Evolutionary conservation across 371 early-diverging fungal species (phyloP), one percentile per base, ranked within the genome.

Genomic region (Mortierella sp.): DNA sequence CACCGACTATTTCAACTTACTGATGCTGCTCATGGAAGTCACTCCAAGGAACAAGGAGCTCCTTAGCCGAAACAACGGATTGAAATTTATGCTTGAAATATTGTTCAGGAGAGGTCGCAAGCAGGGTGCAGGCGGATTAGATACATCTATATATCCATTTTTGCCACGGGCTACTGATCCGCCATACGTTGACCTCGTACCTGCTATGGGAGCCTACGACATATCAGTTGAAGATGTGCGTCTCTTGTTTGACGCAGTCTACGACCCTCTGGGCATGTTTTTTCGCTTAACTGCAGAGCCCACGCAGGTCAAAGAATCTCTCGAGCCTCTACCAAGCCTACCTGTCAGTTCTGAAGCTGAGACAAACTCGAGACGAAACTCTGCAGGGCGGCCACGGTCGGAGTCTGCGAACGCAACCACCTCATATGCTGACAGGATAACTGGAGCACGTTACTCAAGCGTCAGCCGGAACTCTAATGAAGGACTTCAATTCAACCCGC

Each of bases 31-130:
- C n/a, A 81, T 85, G 84, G 83, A 83, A 52, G 81, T 85, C 57
- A 83, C 84, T n/a, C 85, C 85, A 16, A 65, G 77, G 36, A 85
- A 85, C 73, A 82, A 85, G 69, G 84, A 85, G 45, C 70, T 85
- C 4, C 58, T 85, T 8, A 74, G 83, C 28, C 71, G 59, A 11
- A 77, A 83, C 57, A 22, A 75, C 11, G 85, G 82, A 13, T 48
- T 85, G 41, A 70, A 74, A 21, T 85, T 67, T 64, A 82, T 85
- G 64, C 67, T 83, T 15, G 75, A 82, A 65, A 75, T 85, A 32
- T 50, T 85, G 24, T 85, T 85, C 57, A 58, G 76, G 16, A 72
- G 80, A 52, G 85, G 85, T 22, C 75, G 76, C 11, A 74, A 71
- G 36, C 70, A 72, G 1, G 71, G 74, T 11, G 77, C 62, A 0